These are phyloP conservation scores for Aspergillus piperis DNA, from an alignment of 2,329 filamentous ascomycete species.

Conservation along the genomic window DNA sequence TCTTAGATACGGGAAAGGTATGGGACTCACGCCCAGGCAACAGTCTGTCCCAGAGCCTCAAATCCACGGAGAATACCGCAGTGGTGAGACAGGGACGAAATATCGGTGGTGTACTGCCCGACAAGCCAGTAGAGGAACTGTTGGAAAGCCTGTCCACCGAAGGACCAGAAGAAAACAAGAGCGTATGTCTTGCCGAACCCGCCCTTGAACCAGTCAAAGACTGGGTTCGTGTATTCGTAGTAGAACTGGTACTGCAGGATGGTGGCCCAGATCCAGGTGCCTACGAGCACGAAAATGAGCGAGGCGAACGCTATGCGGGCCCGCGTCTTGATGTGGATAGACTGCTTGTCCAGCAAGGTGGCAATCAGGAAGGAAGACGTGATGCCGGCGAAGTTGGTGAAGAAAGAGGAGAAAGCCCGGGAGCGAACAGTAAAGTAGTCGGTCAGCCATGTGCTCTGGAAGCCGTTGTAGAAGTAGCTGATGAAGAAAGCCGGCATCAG, in stretches of 20 bases:
- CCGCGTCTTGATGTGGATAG: conserved; percentile 16
- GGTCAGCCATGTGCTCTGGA: conserved; percentile 27
- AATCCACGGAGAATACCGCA: conserved; percentile 12
- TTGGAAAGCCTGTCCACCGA: conserved; percentile 14
- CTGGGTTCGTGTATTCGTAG: neutral
- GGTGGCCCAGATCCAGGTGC: conserved; percentile 15
- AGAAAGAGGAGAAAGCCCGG: conserved; percentile 14
- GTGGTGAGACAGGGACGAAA: conserved; percentile 14
- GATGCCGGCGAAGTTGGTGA: conserved; percentile 16
- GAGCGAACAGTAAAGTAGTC: conserved; percentile 15
- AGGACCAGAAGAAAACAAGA: conserved; percentile 15
- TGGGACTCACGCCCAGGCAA: conserved; percentile 12
- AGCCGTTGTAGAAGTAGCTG: conserved; percentile 35
- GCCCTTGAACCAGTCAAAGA: conserved; percentile 16
- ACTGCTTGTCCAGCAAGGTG: conserved; percentile 9
- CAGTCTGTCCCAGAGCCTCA: conserved; percentile 15
- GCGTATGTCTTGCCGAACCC: conserved; percentile 16
- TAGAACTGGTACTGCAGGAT: conserved; percentile 15
- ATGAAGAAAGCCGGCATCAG: conserved; percentile 32
- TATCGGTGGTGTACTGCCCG: conserved; percentile 13
- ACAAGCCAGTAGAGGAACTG: conserved; percentile 16
- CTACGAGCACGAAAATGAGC: conserved; percentile 5
- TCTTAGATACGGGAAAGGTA: neutral
- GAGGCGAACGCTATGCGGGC: conserved; percentile 9
- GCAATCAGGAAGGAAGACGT: conserved; percentile 15